These are phyloP conservation scores for Chrysanthemum makinoi DNA, from an alignment of 129 eudicot genomes.

Conservation along the genomic window DNA sequence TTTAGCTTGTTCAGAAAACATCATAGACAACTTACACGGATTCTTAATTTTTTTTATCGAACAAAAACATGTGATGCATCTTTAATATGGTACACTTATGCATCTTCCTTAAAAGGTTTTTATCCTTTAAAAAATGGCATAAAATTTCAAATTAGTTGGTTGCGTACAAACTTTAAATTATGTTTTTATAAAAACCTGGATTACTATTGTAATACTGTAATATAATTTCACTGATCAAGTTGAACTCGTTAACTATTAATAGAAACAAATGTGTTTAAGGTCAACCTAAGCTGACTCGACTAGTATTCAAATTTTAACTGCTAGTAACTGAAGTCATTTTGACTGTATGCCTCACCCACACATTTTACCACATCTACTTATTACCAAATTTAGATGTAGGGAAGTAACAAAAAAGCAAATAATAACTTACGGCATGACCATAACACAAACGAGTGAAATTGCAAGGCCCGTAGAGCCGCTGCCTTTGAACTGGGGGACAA, in stretches of 20 bases:
- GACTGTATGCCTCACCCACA: background rate
- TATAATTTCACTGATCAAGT: background rate
- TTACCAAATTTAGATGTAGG: constrained; percentile 13
- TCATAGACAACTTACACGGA: too few relatives aligned
- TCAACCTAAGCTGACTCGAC: background rate
- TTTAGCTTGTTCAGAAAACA: too few relatives aligned
- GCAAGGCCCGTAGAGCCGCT: constrained; percentile 83
- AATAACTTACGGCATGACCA: constrained; percentile 98
- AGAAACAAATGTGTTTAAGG: too few relatives aligned
- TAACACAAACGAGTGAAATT: constrained; percentile 95
- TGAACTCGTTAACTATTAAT: background rate
- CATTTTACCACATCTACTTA: constrained; percentile 1
- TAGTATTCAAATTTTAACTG: background rate
- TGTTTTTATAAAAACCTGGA: too few relatives aligned
- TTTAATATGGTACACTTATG: too few relatives aligned
- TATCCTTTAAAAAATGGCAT: too few relatives aligned
- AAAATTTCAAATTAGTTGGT: too few relatives aligned
- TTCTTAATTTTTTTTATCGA: too few relatives aligned
- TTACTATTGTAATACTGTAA: too few relatives aligned
- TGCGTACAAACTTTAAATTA: too few relatives aligned
- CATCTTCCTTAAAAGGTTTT: too few relatives aligned
- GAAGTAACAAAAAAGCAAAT: background rate
- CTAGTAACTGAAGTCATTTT: background rate
- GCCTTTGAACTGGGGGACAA: constrained; percentile 49
- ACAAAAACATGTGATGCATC: too few relatives aligned